phyloP scores from a whole-genome alignment of 495 filamentous ascomycete genomes.

The Tuber calosporum region DNA sequence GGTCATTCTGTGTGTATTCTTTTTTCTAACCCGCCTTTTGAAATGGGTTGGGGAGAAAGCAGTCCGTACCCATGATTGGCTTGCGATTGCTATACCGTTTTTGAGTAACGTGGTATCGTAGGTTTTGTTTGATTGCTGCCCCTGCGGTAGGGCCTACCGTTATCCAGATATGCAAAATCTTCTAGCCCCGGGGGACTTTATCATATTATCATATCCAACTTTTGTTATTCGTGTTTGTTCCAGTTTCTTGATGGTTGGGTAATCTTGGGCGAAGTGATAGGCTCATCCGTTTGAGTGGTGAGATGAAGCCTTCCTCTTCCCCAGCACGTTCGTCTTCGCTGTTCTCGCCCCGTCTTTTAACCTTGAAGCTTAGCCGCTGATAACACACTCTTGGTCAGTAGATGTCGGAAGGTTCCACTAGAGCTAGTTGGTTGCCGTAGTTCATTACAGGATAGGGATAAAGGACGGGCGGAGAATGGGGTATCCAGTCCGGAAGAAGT shows the following conservation, averaged over 20 bases:
- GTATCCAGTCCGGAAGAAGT: neutral
- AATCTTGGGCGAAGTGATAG: neutral
- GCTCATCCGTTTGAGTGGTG: neutral
- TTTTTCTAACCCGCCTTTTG: neutral
- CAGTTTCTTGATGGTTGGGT: neutral
- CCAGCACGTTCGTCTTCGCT: neutral
- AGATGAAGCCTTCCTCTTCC: neutral
- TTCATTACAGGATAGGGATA: neutral
- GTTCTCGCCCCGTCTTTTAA: neutral
- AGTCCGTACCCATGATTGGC: neutral
- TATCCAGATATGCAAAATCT: neutral
- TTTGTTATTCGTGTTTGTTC: neutral
- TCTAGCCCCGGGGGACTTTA: neutral
- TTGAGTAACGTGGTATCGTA: neutral
- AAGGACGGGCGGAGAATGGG: neutral
- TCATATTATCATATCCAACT: neutral
- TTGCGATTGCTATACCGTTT: neutral
- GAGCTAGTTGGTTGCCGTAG: neutral
- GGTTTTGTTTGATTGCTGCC: neutral
- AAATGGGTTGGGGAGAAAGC: neutral
- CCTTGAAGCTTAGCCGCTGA: neutral
- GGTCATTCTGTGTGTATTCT: neutral
- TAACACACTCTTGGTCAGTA: slow-evolving; percentile 1
- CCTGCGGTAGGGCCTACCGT: neutral
- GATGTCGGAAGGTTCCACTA: neutral